Percentiles rank a stretch among this genome's conserved stretches.
Conservation (phyloP, 192 early-diverging fungal genomes). For the Polychytrium aggregatum region DNA sequence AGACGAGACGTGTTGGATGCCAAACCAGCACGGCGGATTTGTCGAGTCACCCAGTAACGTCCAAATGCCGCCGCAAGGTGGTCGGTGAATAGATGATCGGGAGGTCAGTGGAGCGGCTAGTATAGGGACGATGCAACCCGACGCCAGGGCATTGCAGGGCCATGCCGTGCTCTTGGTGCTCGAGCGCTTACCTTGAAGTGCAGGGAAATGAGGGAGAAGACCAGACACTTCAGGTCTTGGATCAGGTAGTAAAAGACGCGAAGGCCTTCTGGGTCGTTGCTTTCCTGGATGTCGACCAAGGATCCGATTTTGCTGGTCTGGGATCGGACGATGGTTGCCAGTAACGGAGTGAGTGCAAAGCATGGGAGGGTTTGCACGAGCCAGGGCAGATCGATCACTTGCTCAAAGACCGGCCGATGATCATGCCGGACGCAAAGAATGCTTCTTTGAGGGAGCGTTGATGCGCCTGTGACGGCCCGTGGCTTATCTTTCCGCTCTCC, state of each 20-base stretch:
- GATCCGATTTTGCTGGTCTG: slow-evolving; percentile 88
- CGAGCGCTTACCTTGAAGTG: slow-evolving; percentile 89
- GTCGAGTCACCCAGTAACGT: too few species aligned
- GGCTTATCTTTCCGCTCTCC: too few species aligned
- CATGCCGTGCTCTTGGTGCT: too few species aligned
- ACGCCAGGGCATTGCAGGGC: too few species aligned
- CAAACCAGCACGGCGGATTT: too few species aligned
- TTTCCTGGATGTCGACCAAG: slow-evolving; percentile 76
- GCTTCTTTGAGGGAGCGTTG: too few species aligned
- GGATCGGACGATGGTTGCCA: neutral
- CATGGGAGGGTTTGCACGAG: neutral
- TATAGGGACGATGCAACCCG: too few species aligned
- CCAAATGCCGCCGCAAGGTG: too few species aligned
- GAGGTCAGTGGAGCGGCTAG: too few species aligned
- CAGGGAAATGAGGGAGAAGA: slow-evolving; percentile 87
- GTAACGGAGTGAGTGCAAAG: slow-evolving; percentile 1
- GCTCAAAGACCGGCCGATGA: neutral
- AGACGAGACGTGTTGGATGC: too few species aligned
- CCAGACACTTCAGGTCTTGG: slow-evolving; percentile 95
- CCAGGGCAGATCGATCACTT: neutral
- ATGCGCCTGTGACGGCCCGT: too few species aligned
- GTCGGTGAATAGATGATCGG: too few species aligned
- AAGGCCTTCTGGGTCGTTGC: slow-evolving; percentile 88
- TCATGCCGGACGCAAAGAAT: neutral
- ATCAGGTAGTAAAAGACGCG: slow-evolving; percentile 91